Evolutionary conservation across 2,329 filamentous ascomycete species (phyloP).

Genomic region (Penicillium sp.): DNA sequence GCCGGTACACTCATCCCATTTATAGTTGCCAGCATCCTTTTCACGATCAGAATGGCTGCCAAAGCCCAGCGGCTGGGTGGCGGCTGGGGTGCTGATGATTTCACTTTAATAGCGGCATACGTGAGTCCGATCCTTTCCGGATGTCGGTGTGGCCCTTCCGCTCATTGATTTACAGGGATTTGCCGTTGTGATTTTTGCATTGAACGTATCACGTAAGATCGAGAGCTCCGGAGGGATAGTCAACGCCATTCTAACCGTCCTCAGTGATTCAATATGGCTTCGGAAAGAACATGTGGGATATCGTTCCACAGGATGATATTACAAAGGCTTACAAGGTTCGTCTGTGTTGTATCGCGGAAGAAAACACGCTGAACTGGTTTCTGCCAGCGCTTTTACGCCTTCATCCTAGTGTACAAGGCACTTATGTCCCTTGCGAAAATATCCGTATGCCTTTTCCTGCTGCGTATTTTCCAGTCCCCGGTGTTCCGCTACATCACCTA

Average conservation of each 20-base stretch:
- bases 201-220: constrained; percentile 11
- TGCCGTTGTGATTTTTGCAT: constrained; percentile 10
- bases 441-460: constrained; percentile 21
- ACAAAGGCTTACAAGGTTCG: constrained; percentile 15
- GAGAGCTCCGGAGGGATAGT: not conserved
- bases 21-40: constrained; percentile 18
- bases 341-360: too few species aligned
- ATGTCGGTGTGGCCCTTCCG: not conserved
- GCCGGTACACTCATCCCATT: constrained; percentile 14
- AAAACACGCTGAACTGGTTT: too few species aligned
- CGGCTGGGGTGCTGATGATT: constrained; percentile 22
- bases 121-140: constrained; percentile 2
- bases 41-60: constrained; percentile 13
- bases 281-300: constrained; percentile 23
- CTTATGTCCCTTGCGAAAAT: constrained; percentile 19
- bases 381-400: constrained; percentile 14
- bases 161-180: constrained; percentile 4
- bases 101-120: constrained; percentile 20
- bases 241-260: too few species aligned
- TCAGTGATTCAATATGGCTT: constrained; percentile 17
- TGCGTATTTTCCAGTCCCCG: constrained; percentile 21
- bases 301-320: constrained; percentile 13
- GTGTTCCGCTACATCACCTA: constrained; percentile 20
- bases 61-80: constrained; percentile 16
- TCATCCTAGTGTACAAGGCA: constrained; percentile 21